Base-by-base conservation (phyloP, 441 rosid species). In the Eruca vesicaria region DNA sequence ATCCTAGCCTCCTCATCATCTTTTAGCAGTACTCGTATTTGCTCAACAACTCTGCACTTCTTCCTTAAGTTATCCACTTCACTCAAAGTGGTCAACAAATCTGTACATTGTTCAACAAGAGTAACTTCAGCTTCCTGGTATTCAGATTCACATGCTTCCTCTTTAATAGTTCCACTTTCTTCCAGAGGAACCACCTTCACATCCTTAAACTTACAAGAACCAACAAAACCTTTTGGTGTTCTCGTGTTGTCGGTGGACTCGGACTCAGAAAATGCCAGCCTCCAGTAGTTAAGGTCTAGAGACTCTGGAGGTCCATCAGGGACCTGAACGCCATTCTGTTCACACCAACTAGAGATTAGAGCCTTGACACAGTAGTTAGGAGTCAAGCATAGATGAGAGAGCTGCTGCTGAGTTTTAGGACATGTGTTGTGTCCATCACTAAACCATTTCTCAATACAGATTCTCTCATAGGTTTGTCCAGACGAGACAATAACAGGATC, bases 401-500 rank as follows among this genome's bases (percentile, higher is more conserved):
- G 92, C 82, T 85, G 85, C 80, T 94, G 98, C 57, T 83, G 97
- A 76, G 95, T 84, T 76, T 94, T 96, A n/a, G 99, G 99, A 66
- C 99, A 96, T 38, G 97, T 87, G 50, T 80, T 84, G 71, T 96
- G 99, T 71, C 98, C 97, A 78, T 96, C 99, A 64, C 83, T 79
- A 76, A 96, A 82, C 99, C 99, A 96, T 81, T 94, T 96, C 84
- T 92, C 99, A 41, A 96, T 89, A 66, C 98, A 93, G 70, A 90
- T 80, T 79, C 93, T 88, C 81, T 94, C 98, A 66, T 93, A 96
- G 0, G 99, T 96, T 83, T 96, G 98, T 68, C 99, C 99, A 69
- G 99, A 96, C 18, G 97, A 87, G 81, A 96, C 87, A 71, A 96
- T 89, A 59, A 96, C 98, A 5, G 99, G 99, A 69, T 96, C 98